phyloP scores from a whole-genome alignment of 2,329 filamentous ascomycete genomes.

The Mycocentrospora acerina region DNA sequence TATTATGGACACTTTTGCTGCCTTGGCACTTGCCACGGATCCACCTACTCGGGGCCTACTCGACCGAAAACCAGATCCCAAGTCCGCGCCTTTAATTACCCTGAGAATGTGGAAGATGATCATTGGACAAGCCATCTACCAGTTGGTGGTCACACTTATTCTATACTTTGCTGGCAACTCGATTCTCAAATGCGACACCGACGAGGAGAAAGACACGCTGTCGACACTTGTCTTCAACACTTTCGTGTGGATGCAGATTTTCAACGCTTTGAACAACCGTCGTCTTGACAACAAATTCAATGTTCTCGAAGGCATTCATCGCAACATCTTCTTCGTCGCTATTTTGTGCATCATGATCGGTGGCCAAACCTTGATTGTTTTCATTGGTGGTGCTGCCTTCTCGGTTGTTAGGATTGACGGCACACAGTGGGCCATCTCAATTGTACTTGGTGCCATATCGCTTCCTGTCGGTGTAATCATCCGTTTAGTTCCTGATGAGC shows the following conservation, averaged over 20 bases:
- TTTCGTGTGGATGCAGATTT: constrained; percentile 99
- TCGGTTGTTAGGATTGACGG: constrained; percentile 68
- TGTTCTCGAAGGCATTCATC: constrained; percentile 83
- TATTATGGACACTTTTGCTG: constrained; percentile 97
- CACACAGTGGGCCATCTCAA: constrained; percentile 84
- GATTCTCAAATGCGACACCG: constrained; percentile 61
- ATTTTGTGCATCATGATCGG: constrained; percentile 88
- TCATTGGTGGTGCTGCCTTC: constrained; percentile 81
- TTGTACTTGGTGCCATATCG: constrained; percentile 81
- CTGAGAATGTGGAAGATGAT: constrained; percentile 99
- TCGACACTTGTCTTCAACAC: constrained; percentile 93
- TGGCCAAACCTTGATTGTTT: constrained; percentile 87
- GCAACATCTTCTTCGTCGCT: constrained; percentile 84
- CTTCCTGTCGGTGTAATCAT: constrained; percentile 81
- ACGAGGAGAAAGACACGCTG: constrained; percentile 53
- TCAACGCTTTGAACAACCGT: constrained; percentile 97
- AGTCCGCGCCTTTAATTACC: constrained; percentile 76
- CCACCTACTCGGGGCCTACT: constrained; percentile 79
- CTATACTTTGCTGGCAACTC: constrained; percentile 72
- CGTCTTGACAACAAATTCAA: constrained; percentile 94
- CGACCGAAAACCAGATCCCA: constrained; percentile 75
- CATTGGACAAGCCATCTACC: constrained; percentile 85
- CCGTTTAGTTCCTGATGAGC: constrained; percentile 76
- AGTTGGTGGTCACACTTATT: constrained; percentile 75
- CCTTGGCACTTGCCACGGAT: constrained; percentile 84